Base-by-base conservation (phyloP, 2,329 filamentous ascomycete species). In the Colletotrichum chlorophyti region DNA sequence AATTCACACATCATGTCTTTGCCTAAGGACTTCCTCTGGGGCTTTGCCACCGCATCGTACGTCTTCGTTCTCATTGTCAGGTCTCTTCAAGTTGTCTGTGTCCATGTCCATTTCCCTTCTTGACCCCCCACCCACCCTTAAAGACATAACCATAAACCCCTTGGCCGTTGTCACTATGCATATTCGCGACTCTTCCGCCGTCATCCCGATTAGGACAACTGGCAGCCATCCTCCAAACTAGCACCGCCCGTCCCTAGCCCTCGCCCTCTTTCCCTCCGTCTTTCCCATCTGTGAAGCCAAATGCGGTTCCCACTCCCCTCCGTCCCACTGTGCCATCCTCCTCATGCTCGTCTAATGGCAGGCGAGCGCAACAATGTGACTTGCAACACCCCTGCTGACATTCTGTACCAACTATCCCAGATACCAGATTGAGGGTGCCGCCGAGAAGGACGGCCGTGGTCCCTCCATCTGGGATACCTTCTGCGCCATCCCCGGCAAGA, bases 381-480 rank as follows among this genome's bases (percentile, higher is more conserved):
- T 23, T 60, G 55, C 55, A 11, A 23, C 14, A 55, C 26, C 37
- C 37, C 38, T 53, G 45, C 60, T 63, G 27, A 61, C 49, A 14
- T 31, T 14, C 15, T 32, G 29, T 40, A 31, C 29, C 34, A 6
- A 27, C 41, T 51, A 51, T 34, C 61, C 5, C 69, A 95, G 91
- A 70, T 96, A 95, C 79, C 91, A 96, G 73, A 90, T 96, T 66
- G 92, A 96, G 79, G 92, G 92, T 57, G 87, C 86, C 43, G 79
- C 83, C 34, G 79, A 89, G 43, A 84, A 88, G 69, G 91, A 94
- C 70, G 92, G 91, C 64, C 90, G 91, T 63, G 89, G 85, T 19
- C 87, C 91, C 52, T 91, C 89, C 61, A 95, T 96, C 73, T 96
- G 92, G 92, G 92, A 96, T 75, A 88, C 84, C n/a, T 96, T 96